Base-by-base conservation (phyloP, 805 yeast species). In the Dipodascus albidus region DNA sequence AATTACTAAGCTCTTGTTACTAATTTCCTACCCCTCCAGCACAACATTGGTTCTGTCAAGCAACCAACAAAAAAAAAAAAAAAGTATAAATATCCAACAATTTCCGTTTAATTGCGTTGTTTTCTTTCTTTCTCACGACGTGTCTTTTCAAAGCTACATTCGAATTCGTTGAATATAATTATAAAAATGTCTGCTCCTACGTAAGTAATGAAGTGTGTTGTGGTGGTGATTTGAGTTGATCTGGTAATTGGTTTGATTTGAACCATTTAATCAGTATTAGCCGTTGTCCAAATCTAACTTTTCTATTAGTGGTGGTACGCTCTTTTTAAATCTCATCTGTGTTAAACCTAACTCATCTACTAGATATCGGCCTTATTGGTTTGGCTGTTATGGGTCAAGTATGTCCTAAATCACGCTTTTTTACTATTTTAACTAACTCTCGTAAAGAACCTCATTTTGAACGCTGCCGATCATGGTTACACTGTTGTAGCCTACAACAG, bases 401-500 rank as follows among this genome's bases (percentile, higher is more conserved):
- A 38, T 6, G 44, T 38, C n/a, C 15, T 19, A 11, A 19, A 96
- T 87, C 59, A 62, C 58, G 54, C 21, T 63, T 41, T 22, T 20
- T 6, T 3, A 2, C 48, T 23, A n/a, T n/a, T 24, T 17, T 41
- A 20, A 24, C 33, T 19, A 14, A 48, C n/a, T 19, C 20, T 4
- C n/a, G 15, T 31, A 9, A 70, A 72, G 80, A 91, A 91, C 82
- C 78, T 91, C 80, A 88, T 91, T 71, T 80, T 91, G 63, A 91
- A 91, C 75, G 95, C 95, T 68, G 99, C 99, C 64, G 99, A 91
- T 80, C 95, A 91, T 77, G 97, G 97, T 56, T 91, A 81, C 80
- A 88, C 96, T 61, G 98, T 93, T 66, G 96, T 88, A 67, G 97
- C 97, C 58, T 93, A 80, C 85, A 91, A 91, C 93, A 88, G 99